Evolutionary conservation across 257 asterid genomes (phyloP).

Genomic region (Agastache rugosa): DNA sequence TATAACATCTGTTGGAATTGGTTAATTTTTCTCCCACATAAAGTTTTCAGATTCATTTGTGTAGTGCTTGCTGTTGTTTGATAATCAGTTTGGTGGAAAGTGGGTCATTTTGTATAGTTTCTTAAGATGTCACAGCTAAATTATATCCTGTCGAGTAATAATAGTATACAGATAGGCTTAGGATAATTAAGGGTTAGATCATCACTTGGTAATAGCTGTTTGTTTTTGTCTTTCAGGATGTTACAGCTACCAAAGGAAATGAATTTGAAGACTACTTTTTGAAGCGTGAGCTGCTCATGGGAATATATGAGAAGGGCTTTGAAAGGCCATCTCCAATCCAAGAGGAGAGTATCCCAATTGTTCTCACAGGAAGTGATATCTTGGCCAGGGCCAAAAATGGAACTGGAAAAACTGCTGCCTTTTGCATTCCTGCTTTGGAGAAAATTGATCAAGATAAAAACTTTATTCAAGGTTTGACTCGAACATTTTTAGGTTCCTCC

Average conservation of each 20-base stretch:
- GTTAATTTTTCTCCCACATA: slow-evolving; percentile 5
- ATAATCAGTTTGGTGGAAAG: slow-evolving; percentile 9
- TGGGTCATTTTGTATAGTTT: neutral
- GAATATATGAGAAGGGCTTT: slow-evolving; percentile 85
- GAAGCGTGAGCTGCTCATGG: slow-evolving; percentile 89
- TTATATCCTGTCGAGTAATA: neutral
- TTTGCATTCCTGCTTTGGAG: slow-evolving; percentile 80
- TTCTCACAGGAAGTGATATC: slow-evolving; percentile 80
- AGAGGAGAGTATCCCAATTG: slow-evolving; percentile 88
- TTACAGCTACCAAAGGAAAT: slow-evolving; percentile 87
- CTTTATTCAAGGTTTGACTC: slow-evolving; percentile 67
- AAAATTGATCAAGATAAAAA: slow-evolving; percentile 74
- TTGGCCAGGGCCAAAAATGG: slow-evolving; percentile 90
- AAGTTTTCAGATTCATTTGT: slow-evolving; percentile 5
- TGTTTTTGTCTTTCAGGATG: slow-evolving; percentile 57
- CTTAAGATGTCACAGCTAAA: neutral
- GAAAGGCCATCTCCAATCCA: slow-evolving; percentile 87
- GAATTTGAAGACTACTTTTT: slow-evolving; percentile 86
- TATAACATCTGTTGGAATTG: slow-evolving; percentile 7
- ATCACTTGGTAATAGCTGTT: slow-evolving; percentile 11
- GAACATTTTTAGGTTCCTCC: slow-evolving; percentile 26
- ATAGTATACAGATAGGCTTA: neutral
- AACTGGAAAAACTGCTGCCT: slow-evolving; percentile 89
- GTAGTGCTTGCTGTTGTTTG: neutral
- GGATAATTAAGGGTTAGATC: neutral